Evolutionary conservation across 1,139 yeast genomes (phyloP), one percentile per base, ranked within the genome.

Genomic region (Saccharomyces hybrid): DNA sequence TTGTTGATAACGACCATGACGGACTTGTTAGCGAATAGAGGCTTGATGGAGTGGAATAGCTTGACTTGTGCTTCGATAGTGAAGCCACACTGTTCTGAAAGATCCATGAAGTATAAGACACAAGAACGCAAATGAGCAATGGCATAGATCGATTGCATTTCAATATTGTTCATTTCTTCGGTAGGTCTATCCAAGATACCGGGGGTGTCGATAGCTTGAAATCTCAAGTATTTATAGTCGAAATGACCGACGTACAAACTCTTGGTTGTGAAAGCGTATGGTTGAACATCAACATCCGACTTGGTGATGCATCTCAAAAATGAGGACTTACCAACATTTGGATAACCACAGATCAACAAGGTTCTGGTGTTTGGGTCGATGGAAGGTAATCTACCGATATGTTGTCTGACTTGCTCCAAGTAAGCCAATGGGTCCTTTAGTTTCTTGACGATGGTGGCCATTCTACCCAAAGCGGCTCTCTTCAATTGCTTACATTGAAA

Each of bases 281-380:
- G 99, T 74, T 95, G 99, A 59, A 95, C 99, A 68, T 93, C 99
- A 58, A 93, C 99, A 66, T 93, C 98, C 38, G 99, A 99, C 68
- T 95, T 88, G 59, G 99, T 93, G 73, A 95, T 88, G 72, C 95
- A 84, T 69, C 83, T 82, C 73, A 93, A 80, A 75, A 93, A 93
- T 24, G 97, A 89, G 12, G 99, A 93, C 75, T 93, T 93, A 75
- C 99, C 99, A 58, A 93, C 99, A 73, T 93, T 93, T 56, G 99
- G 99, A 75, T 93, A 93, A 59, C 99, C 99, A 77, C 99, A 95
- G 68, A 95, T 91, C 68, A 93, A 80, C 66, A 93, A 78, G 41
- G 99, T 95, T 78, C 99, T 86, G 55, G 99, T 95, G 74, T 93
- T 93, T 68, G 99, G 99, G 73, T 93, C 99, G 71, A 93, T 95